Percentiles rank a stretch among this genome's conserved stretches.
Conservation (phyloP, 2,329 filamentous ascomycete genomes). For the Metarhizium sp. region DNA sequence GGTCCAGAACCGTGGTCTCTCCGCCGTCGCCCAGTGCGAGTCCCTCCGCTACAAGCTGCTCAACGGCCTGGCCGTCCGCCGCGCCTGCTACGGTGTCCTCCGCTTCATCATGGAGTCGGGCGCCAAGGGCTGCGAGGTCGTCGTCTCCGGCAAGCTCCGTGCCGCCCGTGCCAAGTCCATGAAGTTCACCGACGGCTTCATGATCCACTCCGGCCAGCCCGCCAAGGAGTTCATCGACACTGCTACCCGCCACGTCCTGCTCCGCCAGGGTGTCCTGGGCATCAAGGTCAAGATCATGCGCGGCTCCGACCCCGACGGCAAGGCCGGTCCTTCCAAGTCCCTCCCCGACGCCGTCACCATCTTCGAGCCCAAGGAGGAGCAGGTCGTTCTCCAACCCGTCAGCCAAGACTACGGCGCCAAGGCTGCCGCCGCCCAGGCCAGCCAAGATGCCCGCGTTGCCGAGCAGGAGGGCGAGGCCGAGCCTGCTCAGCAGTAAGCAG, state of each 20-base stretch:
- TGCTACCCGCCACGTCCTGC: constrained; percentile 97
- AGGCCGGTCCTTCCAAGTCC: constrained; percentile 93
- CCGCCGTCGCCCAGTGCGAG: constrained; percentile 99
- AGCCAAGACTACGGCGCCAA: constrained; percentile 99
- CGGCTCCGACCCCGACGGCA: constrained; percentile 98
- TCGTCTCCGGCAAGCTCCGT: constrained; percentile 97
- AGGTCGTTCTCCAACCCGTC: constrained; percentile 86
- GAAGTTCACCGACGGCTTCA: constrained; percentile 99
- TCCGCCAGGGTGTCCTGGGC: constrained; percentile 98
- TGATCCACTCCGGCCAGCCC: constrained; percentile 99
- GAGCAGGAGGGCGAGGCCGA: constrained; percentile 49
- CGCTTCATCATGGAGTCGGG: constrained; percentile 99
- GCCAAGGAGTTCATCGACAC: constrained; percentile 99
- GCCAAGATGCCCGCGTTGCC: constrained; percentile 49
- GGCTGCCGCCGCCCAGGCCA: constrained; percentile 60
- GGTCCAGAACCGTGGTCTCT: constrained; percentile 99
- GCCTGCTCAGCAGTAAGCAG: constrained; percentile 30
- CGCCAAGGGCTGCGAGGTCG: constrained; percentile 99
- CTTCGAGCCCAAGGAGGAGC: constrained; percentile 99
- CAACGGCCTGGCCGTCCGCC: constrained; percentile 96
- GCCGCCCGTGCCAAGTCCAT: constrained; percentile 99
- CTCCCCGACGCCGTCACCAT: constrained; percentile 98
- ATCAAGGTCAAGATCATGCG: constrained; percentile 99
- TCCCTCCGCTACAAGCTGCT: constrained; percentile 99
- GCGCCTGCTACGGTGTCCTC: constrained; percentile 99